Evolutionary conservation across 371 early-diverging fungal genomes (phyloP).

Genomic region (Syncephalastrum contaminatum): DNA sequence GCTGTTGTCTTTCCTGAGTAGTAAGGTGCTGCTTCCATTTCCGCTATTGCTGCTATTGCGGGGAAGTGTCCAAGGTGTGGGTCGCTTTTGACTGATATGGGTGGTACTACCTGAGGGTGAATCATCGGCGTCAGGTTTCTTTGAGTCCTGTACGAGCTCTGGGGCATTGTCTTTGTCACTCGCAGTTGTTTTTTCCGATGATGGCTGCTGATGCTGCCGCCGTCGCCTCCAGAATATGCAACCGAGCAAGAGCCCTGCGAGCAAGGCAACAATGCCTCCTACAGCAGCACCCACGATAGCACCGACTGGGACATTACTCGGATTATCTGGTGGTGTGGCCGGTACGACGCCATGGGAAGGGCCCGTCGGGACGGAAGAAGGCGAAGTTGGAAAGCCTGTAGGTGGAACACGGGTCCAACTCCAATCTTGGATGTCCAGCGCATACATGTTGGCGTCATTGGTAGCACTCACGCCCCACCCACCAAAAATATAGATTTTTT

Average conservation of each 20-base stretch:
- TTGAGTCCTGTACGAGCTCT: too few species aligned
- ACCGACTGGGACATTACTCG: conserved; percentile 7
- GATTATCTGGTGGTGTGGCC: not conserved
- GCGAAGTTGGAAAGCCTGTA: conserved; percentile 9
- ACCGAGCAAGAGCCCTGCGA: conserved; percentile 2
- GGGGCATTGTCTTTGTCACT: too few species aligned
- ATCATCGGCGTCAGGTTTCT: too few species aligned
- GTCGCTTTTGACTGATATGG: too few species aligned
- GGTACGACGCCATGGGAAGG: too few species aligned
- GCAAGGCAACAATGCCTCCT: conserved; percentile 21
- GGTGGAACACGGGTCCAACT: conserved; percentile 22
- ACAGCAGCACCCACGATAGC: conserved; percentile 24
- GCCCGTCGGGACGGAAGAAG: not conserved
- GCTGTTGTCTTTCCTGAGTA: not conserved
- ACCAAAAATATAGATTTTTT: conserved; percentile 28
- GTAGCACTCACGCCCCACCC: conserved; percentile 30
- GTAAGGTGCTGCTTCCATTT: not conserved
- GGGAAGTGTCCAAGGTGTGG: too few species aligned
- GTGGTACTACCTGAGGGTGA: too few species aligned
- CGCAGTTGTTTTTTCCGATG: too few species aligned
- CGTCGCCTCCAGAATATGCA: conserved; percentile 11
- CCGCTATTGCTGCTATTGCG: not conserved
- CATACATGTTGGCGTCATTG: conserved; percentile 24
- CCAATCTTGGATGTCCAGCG: conserved; percentile 20
- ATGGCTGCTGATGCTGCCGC: conserved; percentile 2